Evolutionary conservation across 768 basidiomycete genomes (phyloP), one percentile per base, ranked within the genome.

Genomic region (Xerocomus potaroensis): DNA sequence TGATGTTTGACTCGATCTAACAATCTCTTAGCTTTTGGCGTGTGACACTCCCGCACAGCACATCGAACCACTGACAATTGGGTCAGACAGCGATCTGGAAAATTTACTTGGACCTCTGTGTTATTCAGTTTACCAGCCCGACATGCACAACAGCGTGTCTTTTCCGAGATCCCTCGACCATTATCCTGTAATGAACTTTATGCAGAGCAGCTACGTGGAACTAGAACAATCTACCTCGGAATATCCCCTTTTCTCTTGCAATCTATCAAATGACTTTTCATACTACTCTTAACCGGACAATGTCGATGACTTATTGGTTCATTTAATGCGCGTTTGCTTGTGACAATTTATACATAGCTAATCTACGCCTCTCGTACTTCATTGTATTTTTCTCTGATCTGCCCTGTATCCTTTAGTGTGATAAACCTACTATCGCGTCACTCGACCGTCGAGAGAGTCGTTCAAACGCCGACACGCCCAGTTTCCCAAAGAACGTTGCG

Each of bases 391-490:
- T 22, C 32, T 47, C 36, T 10, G 12, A 27, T 18, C 2, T 34
- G n/a, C n/a, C 46, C 15, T 59, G 60, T 62, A 59, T 50, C 38
- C 10, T 41, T 9, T 47, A 47, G 33, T 40, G 45, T 33, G 23
- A 31, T 42, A n/a, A 45, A 57, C 40, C 48, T n/a, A 58, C 45
- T 7, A 8, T 15, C 19, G 21, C 19, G 33, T 36, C 23, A 27
- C 45, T 36, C 9, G 45, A 21, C 16, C 33, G 22, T 11, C 41
- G 47, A 55, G 48, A 50, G 16, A 77, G 58, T 10, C 67, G 72
- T 54, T 79, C 72, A 49, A 82, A 83, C 11, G 78, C 80, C 37
- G 55, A 60, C 4, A 78, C 68, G 7, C 81, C 80, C 49, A 79
- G 63, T 51, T 72, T 75, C 1, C 81, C 81, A 22, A 81, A 56